Evolutionary conservation across 1,284 basidiomycete species (phyloP).

Genomic region (Prillingera fragicola): DNA sequence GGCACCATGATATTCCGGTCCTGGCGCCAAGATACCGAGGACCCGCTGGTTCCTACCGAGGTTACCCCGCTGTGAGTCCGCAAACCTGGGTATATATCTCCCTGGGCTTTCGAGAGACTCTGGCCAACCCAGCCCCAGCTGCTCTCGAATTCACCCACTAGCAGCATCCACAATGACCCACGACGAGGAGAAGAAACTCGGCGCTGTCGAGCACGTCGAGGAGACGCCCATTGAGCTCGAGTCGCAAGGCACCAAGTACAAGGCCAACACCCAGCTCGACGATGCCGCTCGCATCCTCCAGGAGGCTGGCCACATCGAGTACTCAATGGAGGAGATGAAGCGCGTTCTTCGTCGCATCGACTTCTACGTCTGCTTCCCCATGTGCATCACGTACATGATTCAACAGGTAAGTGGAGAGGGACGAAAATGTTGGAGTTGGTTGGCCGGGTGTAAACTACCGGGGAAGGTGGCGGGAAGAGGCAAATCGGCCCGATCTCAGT

Average conservation of each 20-base stretch:
- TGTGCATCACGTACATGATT: constrained; percentile 15
- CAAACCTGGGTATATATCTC: no score
- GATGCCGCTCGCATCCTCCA: constrained; percentile 12
- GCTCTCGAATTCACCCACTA: not conserved
- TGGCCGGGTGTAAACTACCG: no score
- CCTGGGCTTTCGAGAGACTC: no score
- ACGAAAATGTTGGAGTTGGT: no score
- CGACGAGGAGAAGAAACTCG: constrained; percentile 7
- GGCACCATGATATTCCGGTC: no score
- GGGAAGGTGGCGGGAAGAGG: not conserved
- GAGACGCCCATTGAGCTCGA: not conserved
- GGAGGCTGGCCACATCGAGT: constrained; percentile 12
- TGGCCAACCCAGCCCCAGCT: no score
- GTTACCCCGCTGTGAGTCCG: no score
- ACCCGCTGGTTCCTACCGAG: no score
- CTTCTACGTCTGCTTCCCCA: constrained; percentile 15
- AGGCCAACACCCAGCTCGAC: constrained; percentile 13
- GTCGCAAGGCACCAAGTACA: constrained; percentile 1
- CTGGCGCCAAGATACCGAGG: no score
- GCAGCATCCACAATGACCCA: not conserved
- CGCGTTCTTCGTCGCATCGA: constrained; percentile 12
- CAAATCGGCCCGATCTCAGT: not conserved
- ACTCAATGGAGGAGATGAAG: constrained; percentile 7
- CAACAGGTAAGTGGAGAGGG: constrained; percentile 6
- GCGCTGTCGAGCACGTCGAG: constrained; percentile 6